phyloP scores from a whole-genome alignment of 2,329 filamentous ascomycete genomes.

The Alternaria ventricosa region DNA sequence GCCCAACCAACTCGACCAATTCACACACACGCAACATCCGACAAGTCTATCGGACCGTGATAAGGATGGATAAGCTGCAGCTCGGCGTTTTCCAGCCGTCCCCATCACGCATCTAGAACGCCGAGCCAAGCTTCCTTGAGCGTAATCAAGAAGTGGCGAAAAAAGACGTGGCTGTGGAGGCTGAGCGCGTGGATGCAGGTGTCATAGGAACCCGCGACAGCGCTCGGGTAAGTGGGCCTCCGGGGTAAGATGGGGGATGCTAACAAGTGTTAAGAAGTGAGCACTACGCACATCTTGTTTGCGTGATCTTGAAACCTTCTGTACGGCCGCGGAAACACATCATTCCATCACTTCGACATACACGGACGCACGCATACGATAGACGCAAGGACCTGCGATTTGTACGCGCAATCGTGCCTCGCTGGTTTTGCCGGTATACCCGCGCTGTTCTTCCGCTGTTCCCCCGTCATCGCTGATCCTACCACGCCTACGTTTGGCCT shows the following conservation, averaged over 20 bases:
- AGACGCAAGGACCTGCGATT: background rate
- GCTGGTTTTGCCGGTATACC: background rate
- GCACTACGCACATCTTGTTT: background rate
- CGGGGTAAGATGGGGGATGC: background rate
- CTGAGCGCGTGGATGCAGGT: constrained; percentile 10
- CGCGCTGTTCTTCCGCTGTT: background rate
- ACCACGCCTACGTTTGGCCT: background rate
- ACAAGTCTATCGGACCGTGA: background rate
- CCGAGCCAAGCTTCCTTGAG: background rate
- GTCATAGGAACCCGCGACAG: constrained; percentile 13
- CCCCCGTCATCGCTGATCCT: background rate
- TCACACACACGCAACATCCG: background rate
- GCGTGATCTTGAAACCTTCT: background rate
- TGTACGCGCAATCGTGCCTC: background rate
- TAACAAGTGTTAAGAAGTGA: background rate
- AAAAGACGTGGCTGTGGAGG: constrained; percentile 23
- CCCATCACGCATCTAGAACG: background rate
- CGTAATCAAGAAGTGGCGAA: background rate
- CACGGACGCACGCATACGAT: background rate
- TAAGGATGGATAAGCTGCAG: background rate
- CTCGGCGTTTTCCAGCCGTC: background rate
- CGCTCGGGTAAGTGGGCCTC: background rate
- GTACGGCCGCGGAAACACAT: background rate
- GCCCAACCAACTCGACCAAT: background rate
- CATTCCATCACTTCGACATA: background rate